Evolutionary conservation across 768 basidiomycete species (phyloP), one percentile per base, ranked within the genome.

Genomic region (Xerocomellus intermedius): DNA sequence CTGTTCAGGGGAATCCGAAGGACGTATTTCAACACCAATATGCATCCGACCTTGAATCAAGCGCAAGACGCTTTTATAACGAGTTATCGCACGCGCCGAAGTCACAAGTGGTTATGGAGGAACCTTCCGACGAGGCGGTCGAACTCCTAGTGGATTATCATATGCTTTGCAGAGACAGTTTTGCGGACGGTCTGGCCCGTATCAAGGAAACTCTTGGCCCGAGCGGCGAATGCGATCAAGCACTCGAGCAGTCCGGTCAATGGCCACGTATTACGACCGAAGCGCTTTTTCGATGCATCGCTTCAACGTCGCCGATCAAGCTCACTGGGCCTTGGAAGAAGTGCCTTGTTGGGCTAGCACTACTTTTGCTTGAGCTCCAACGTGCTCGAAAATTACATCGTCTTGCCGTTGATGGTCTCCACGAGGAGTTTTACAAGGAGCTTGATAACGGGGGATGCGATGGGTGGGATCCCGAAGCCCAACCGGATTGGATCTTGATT

Each of bases 401-500:
- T 9, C 54, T 71, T 14, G 57, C 54, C 2, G 52, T 54, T 0
- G 49, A 55, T 4, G 39, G 49, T 19, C 66, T 64, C 5, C 46
- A 52, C 2, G 70, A 72, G 5, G 75, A 74, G 2, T 63, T 75
- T 28, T 60, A 43, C 22, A 65, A 53, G 48, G 66, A 70, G 41
- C 8, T 67, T 4, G 36, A 57, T 0, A 71, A 65, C 4, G 52
- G 43, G 3, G 64, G 62, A 13, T 63, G 52, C 10, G 55, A 62
- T 13, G 63, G 51, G 1, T 63, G 59, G 59, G 30, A 64, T n/a
- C 48, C 58, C 1, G 49, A 65, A 36, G 21, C 17, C 1, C 53
- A 72, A 47, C 65, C 71, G 0, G 76, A 77, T 48, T 80, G 77
- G 79, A 58, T 78, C 1, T 54, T 79, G 28, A 70, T 79, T 10